Percentiles rank a stretch among this genome's conserved stretches.
phyloP scores from a whole-genome alignment of 2,329 filamentous ascomycete species.

The Colletotrichum coccodes region DNA sequence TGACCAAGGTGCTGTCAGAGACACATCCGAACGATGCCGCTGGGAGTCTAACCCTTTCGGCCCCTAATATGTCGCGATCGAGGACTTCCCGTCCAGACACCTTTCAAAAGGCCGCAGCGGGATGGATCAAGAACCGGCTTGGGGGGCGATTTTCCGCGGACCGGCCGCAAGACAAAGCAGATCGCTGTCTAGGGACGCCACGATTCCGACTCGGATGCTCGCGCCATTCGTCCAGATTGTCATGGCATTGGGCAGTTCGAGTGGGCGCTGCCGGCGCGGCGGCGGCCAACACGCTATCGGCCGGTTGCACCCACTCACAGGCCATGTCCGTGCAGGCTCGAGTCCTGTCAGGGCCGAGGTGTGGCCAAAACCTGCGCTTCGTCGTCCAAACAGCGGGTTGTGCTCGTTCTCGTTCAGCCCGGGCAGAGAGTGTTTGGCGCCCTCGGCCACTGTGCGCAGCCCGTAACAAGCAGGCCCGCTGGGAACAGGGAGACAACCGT shows the following conservation, averaged over 20 bases:
- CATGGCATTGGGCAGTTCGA: slow-evolving; percentile 7
- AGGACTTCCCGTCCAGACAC: slow-evolving; percentile 13
- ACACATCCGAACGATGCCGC: slow-evolving; percentile 18
- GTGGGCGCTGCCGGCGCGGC: slow-evolving; percentile 5
- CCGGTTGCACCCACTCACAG: slow-evolving; percentile 24
- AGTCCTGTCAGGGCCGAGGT: slow-evolving; percentile 20
- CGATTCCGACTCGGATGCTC: slow-evolving; percentile 7
- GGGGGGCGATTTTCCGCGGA: slow-evolving; percentile 20
- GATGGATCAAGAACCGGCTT: slow-evolving; percentile 2
- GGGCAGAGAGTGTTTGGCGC: not conserved
- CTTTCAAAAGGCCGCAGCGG: slow-evolving; percentile 7
- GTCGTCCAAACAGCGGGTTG: not conserved
- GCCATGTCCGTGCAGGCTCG: slow-evolving; percentile 11
- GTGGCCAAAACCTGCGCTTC: slow-evolving; percentile 20
- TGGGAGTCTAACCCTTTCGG: slow-evolving; percentile 18
- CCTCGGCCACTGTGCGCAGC: not conserved
- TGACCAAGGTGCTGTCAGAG: slow-evolving; percentile 26
- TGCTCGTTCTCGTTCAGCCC: not conserved
- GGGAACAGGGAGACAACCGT: not conserved
- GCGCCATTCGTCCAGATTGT: not conserved
- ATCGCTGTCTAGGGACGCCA: slow-evolving; percentile 26
- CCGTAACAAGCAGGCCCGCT: not conserved
- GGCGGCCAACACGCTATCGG: slow-evolving; percentile 17
- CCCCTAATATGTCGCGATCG: not conserved
- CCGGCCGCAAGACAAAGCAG: slow-evolving; percentile 28